These are phyloP conservation scores for Spathaspora jeffriesii DNA, from an alignment of 1,139 yeast species.

Conservation along the genomic window DNA sequence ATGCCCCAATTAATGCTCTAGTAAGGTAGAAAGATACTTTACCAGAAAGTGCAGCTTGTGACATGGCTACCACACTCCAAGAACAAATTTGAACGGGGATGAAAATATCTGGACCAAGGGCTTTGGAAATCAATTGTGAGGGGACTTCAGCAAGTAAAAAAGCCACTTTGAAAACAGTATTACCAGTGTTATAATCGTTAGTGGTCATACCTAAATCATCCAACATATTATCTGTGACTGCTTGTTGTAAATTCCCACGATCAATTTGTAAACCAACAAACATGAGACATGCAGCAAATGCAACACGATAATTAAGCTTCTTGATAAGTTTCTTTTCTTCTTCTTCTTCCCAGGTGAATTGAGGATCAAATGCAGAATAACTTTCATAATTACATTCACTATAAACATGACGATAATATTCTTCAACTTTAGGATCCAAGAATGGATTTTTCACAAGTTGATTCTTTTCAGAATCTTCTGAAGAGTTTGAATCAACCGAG, in stretches of 20 bases:
- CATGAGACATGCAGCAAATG: constrained; percentile 26
- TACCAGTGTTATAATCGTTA: constrained; percentile 28
- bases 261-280: constrained; percentile 29
- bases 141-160: constrained; percentile 31
- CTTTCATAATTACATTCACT: constrained; percentile 32
- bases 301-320: constrained; percentile 25
- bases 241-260: constrained; percentile 27
- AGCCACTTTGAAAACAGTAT: constrained; percentile 24
- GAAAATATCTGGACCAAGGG: constrained; percentile 27
- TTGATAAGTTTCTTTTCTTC: constrained; percentile 27
- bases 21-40: constrained; percentile 26
- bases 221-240: constrained; percentile 28
- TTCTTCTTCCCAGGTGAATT: constrained; percentile 28
- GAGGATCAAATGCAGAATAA: constrained; percentile 30
- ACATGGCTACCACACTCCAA: constrained; percentile 29
- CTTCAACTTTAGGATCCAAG: constrained; percentile 29
- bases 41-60: constrained; percentile 25
- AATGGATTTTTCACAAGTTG: constrained; percentile 14
- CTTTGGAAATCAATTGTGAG: constrained; percentile 26
- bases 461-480: constrained; percentile 16
- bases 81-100: constrained; percentile 28
- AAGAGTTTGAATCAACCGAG: constrained; percentile 16
- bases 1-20: constrained; percentile 26
- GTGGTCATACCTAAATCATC: constrained; percentile 24
- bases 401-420: constrained; percentile 27